These are phyloP conservation scores for Thecaphora frezii DNA, from an alignment of 1,284 basidiomycete genomes.

Conservation along the genomic window DNA sequence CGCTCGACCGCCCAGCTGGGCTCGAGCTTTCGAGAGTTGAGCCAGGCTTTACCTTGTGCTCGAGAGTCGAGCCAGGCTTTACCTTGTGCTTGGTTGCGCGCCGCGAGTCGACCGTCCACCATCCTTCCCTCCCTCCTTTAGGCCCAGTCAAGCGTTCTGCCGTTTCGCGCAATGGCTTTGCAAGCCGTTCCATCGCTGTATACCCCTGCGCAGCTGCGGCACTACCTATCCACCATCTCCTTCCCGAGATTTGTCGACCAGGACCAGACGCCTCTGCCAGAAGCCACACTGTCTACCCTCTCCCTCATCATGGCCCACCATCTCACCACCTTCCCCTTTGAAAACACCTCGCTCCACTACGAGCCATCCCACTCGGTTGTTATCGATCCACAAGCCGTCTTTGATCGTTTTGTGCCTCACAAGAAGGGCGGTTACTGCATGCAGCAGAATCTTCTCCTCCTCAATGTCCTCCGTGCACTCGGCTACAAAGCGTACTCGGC, in stretches of 20 bases:
- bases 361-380: slow-evolving; percentile 12
- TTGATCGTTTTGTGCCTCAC: slow-evolving; percentile 6
- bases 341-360: slow-evolving; percentile 31
- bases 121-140: too few species aligned
- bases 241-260: slow-evolving; percentile 21
- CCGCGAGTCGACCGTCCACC: too few species aligned
- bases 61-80: too few species aligned
- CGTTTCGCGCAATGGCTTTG: background rate
- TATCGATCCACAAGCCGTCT: slow-evolving; percentile 6
- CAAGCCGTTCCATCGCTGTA: slow-evolving; percentile 8
- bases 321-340: slow-evolving; percentile 28
- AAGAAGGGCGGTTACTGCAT: slow-evolving; percentile 31
- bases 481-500: slow-evolving; percentile 13
- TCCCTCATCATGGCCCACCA: slow-evolving; percentile 21
- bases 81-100: too few species aligned
- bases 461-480: slow-evolving; percentile 16
- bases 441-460: slow-evolving; percentile 23
- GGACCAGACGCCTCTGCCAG: background rate
- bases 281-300: slow-evolving; percentile 16
- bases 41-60: too few species aligned
- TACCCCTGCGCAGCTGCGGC: slow-evolving; percentile 14
- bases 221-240: slow-evolving; percentile 8
- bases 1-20: too few species aligned
- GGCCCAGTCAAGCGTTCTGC: too few species aligned
- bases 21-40: too few species aligned